These are phyloP conservation scores for Backusella westeae DNA, from an alignment of 192 early-diverging fungal genomes.

Conservation along the genomic window DNA sequence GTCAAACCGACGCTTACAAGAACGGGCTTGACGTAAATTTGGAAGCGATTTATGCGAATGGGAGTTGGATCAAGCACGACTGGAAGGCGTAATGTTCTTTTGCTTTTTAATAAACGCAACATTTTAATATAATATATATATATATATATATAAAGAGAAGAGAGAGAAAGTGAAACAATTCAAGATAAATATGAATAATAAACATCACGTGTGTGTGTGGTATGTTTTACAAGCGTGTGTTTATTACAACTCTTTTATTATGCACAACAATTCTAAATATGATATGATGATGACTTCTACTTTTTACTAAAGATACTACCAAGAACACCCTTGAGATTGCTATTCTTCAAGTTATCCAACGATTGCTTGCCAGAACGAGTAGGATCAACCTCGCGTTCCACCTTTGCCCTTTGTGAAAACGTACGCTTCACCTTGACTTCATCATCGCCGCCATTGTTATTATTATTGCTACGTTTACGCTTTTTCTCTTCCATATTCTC, in stretches of 20 bases:
- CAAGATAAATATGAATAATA: not conserved
- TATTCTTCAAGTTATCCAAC: slow-evolving; percentile 18
- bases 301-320: slow-evolving; percentile 53
- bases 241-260: not conserved
- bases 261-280: not conserved
- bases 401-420: slow-evolving; percentile 68
- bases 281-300: not conserved
- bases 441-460: not conserved
- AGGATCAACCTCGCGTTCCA: slow-evolving; percentile 44
- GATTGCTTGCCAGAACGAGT: slow-evolving; percentile 9
- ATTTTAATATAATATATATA: not conserved
- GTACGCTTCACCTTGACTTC: slow-evolving; percentile 36
- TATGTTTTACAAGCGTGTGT: not conserved
- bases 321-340: slow-evolving; percentile 49
- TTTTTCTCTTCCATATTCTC: slow-evolving; percentile 73
- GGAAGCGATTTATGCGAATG: not conserved
- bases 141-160: no score
- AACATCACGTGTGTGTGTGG: not conserved
- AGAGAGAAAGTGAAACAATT: not conserved
- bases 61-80: not conserved
- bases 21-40: not conserved
- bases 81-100: not conserved
- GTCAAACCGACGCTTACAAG: not conserved
- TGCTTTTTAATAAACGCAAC: not conserved
- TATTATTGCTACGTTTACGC: slow-evolving; percentile 40